A percentile compares a stretch with the other conserved stretches of the same genome.
phyloP scores from a whole-genome alignment of 768 basidiomycete species.

The Panus rudis region DNA sequence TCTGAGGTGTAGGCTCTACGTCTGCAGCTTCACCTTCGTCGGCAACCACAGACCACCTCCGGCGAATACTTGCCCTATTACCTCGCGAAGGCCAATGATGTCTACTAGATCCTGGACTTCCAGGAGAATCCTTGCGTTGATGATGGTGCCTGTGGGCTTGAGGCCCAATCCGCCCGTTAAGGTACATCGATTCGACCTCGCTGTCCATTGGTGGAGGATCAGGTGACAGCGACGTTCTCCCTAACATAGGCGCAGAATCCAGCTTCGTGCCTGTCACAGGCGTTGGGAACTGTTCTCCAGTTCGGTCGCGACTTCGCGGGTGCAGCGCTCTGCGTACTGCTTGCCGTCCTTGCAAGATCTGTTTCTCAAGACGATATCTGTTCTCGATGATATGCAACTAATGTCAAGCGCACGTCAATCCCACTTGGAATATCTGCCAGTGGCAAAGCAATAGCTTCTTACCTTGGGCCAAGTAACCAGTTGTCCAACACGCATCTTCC shows the following conservation, averaged over 20 bases:
- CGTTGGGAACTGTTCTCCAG: constrained; percentile 16
- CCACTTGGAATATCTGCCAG: not conserved
- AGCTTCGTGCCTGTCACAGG: constrained; percentile 22
- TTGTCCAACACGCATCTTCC: constrained; percentile 86
- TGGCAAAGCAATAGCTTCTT: constrained; percentile 6
- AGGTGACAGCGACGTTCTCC: constrained; percentile 35
- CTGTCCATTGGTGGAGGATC: constrained; percentile 68
- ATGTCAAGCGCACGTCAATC: not conserved
- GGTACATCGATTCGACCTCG: constrained; percentile 69
- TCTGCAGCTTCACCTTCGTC: constrained; percentile 1
- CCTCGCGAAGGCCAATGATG: too few species aligned
- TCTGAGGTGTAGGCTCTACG: constrained; percentile 6
- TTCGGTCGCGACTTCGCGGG: constrained; percentile 14
- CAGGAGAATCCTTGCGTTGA: not conserved
- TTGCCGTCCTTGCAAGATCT: constrained; percentile 75
- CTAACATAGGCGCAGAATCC: constrained; percentile 3
- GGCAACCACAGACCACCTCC: not conserved
- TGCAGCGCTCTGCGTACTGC: constrained; percentile 54
- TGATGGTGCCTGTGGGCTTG: constrained; percentile 1
- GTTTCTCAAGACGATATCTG: constrained; percentile 75
- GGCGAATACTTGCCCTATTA: constrained; percentile 2
- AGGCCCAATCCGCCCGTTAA: constrained; percentile 33
- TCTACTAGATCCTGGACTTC: too few species aligned
- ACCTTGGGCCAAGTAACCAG: constrained; percentile 97
- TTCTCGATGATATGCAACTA: constrained; percentile 94